Conservation (phyloP, 1,284 basidiomycete genomes). For the Ceratobasidium theobromae region DNA sequence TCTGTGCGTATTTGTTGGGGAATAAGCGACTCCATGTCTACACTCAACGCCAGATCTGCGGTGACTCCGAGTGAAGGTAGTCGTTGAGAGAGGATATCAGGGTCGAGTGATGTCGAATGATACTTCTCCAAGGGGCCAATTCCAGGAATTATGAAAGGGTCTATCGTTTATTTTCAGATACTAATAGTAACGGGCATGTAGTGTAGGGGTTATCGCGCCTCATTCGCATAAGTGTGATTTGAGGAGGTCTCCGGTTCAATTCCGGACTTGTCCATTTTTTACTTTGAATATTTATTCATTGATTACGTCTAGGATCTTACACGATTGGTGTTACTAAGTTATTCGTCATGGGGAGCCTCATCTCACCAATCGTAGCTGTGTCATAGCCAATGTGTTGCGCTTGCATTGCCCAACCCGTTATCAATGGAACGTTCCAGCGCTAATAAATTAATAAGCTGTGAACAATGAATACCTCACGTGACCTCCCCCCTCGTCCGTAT, state of each 20-base stretch:
- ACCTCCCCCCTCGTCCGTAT: neutral
- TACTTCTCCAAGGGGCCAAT: no score
- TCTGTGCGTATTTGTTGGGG: constrained; percentile 37
- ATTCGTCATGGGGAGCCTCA: neutral
- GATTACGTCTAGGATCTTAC: no score
- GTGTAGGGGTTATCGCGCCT: constrained; percentile 30
- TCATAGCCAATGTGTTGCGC: neutral
- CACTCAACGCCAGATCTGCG: neutral
- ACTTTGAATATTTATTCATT: no score
- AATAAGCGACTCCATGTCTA: constrained; percentile 37
- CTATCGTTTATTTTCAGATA: no score
- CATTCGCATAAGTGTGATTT: constrained; percentile 15
- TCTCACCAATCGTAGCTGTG: neutral
- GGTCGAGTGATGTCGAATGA: neutral
- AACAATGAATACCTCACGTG: neutral
- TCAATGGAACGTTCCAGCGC: no score
- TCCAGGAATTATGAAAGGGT: no score
- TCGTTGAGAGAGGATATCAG: neutral
- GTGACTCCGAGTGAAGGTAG: neutral
- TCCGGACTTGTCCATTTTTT: constrained; percentile 25
- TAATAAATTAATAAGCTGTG: neutral
- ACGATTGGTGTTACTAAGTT: neutral
- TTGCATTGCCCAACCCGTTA: no score
- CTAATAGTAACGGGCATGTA: no score
- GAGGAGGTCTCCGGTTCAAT: constrained; percentile 30